Percentiles rank a stretch among this genome's conserved stretches.
Conservation (phyloP, 2,329 filamentous ascomycete species). For the Aspergillus oerlinghausenensis region DNA sequence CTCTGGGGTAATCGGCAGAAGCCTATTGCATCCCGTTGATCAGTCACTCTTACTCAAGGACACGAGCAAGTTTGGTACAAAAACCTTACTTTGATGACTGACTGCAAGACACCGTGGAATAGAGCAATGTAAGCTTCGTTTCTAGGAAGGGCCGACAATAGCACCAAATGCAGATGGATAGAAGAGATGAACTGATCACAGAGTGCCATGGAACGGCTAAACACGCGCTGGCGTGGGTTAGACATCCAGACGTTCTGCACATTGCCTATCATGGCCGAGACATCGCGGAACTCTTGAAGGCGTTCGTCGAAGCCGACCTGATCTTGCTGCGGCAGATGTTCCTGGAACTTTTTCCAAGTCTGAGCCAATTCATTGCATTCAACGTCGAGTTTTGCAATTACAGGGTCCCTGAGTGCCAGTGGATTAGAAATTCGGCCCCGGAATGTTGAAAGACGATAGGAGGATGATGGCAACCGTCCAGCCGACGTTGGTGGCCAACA, state of each 20-base stretch:
- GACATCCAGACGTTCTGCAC: conserved; percentile 27
- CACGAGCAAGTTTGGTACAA: background rate
- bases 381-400: conserved; percentile 32
- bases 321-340: conserved; percentile 24
- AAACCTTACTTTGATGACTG: conserved; percentile 30
- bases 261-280: conserved; percentile 22
- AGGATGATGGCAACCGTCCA: background rate
- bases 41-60: background rate
- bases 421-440: background rate
- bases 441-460: background rate
- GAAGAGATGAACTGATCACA: conserved; percentile 27
- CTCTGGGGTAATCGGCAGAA: conserved; percentile 30
- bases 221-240: conserved; percentile 21
- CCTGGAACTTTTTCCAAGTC: conserved; percentile 33
- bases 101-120: conserved; percentile 34
- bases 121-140: conserved; percentile 26
- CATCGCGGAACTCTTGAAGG: conserved; percentile 26
- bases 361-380: conserved; percentile 36
- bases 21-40: conserved; percentile 21
- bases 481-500: background rate
- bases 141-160: conserved; percentile 26
- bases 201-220: conserved; percentile 22
- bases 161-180: conserved; percentile 22
- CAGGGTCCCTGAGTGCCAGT: conserved; percentile 19
- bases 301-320: conserved; percentile 26